phyloP scores from a whole-genome alignment of 306 rosid species.

The Albizia julibrissin region DNA sequence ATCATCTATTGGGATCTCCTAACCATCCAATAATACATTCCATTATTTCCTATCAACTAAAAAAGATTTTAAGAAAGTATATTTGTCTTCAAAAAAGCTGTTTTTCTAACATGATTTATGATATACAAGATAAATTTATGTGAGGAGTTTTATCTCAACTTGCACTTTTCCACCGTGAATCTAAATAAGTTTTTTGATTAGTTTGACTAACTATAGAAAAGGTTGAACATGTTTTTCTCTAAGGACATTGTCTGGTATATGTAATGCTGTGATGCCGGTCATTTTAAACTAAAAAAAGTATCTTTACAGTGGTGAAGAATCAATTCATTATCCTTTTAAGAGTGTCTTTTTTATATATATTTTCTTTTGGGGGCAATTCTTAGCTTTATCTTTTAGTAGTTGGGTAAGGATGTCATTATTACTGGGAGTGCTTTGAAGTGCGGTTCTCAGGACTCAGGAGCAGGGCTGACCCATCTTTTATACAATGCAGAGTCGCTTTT shows the following conservation, averaged over 20 bases:
- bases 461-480: conserved; percentile 22
- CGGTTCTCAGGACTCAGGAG: conserved; percentile 35
- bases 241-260: conserved; percentile 8
- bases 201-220: conserved; percentile 16
- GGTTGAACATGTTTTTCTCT: background rate
- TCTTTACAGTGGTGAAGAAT: background rate
- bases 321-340: conserved; percentile 7
- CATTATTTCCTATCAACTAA: background rate
- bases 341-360: background rate
- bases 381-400: conserved; percentile 15
- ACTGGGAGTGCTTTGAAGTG: conserved; percentile 40
- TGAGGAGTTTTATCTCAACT: no score
- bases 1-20: background rate
- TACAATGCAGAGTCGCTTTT: conserved; percentile 38
- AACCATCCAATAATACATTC: background rate
- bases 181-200: background rate
- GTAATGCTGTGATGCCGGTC: background rate
- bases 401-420: background rate
- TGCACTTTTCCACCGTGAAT: no score
- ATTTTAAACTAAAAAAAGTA: background rate
- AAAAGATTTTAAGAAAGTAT: no score
- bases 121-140: no score
- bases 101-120: no score
- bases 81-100: no score
- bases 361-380: background rate